phyloP scores from a whole-genome alignment of 495 filamentous ascomycete species.

The Neurospora sp. region DNA sequence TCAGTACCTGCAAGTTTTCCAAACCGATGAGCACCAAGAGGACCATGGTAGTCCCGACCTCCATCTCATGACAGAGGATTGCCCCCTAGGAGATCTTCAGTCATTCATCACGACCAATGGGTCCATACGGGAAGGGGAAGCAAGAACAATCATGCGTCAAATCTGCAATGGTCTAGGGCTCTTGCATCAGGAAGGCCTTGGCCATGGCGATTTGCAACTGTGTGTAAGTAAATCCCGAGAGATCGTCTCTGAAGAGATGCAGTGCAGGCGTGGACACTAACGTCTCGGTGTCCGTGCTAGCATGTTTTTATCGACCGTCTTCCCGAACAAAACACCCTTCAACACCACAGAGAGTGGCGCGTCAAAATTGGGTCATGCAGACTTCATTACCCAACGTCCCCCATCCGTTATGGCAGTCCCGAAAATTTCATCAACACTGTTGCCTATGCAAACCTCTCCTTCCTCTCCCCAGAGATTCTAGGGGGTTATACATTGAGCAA shows the following conservation, averaged over 20 bases:
- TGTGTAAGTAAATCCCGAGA: background rate
- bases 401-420: background rate
- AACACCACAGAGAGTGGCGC: background rate
- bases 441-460: background rate
- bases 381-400: background rate
- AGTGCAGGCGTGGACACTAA: background rate
- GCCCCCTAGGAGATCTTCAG: background rate
- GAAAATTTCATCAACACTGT: background rate
- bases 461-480: background rate
- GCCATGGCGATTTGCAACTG: background rate
- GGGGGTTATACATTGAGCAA: background rate
- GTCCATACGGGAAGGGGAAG: background rate
- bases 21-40: background rate
- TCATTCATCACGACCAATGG: background rate
- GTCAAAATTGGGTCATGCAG: background rate
- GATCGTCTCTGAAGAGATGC: background rate
- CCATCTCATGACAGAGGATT: background rate
- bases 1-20: background rate
- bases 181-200: background rate
- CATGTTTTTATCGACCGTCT: background rate
- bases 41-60: background rate
- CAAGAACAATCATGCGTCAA: background rate
- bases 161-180: background rate
- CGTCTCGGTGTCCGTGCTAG: background rate
- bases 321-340: background rate